Conservation (phyloP, 805 yeast species). For the Starmera caribaea region DNA sequence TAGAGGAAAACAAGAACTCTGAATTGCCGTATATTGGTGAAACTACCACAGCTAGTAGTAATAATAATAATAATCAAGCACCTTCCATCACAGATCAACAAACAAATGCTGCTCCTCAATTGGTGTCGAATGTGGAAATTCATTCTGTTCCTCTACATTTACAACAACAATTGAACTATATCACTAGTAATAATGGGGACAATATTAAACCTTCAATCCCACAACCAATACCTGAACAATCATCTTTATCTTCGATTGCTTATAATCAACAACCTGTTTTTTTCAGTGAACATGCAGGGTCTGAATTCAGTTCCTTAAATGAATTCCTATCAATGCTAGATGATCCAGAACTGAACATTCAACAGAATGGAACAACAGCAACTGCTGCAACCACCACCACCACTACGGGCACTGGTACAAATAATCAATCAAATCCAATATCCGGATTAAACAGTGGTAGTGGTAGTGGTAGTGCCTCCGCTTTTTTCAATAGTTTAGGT, state of each 20-base stretch:
- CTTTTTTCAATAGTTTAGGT: conserved; percentile 1
- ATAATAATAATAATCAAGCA: conserved; percentile 1
- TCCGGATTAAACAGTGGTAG: not conserved
- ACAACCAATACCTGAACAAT: not conserved
- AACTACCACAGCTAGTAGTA: not conserved
- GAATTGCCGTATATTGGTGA: too few species aligned
- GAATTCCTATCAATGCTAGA: conserved; percentile 87
- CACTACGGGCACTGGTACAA: conserved; percentile 5
- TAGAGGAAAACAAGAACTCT: not conserved
- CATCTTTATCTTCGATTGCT: not conserved
- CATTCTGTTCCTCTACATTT: conserved; percentile 14
- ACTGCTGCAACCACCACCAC: conserved; percentile 4
- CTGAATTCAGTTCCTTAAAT: conserved; percentile 82
- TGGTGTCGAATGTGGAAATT: not conserved
- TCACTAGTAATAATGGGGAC: not conserved
- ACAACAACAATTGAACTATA: conserved; percentile 8
- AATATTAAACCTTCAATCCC: not conserved
- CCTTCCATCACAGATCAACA: conserved; percentile 7
- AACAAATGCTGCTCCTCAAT: not conserved
- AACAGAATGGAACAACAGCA: too few species aligned
- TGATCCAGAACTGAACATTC: conserved; percentile 53
- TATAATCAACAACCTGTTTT: conserved; percentile 61
- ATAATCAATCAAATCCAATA: conserved; percentile 1
- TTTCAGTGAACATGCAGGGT: conserved; percentile 85
- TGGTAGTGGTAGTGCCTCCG: not conserved